Base-by-base conservation (phyloP, 805 yeast species). In the Kodamaea lidongshanica region DNA sequence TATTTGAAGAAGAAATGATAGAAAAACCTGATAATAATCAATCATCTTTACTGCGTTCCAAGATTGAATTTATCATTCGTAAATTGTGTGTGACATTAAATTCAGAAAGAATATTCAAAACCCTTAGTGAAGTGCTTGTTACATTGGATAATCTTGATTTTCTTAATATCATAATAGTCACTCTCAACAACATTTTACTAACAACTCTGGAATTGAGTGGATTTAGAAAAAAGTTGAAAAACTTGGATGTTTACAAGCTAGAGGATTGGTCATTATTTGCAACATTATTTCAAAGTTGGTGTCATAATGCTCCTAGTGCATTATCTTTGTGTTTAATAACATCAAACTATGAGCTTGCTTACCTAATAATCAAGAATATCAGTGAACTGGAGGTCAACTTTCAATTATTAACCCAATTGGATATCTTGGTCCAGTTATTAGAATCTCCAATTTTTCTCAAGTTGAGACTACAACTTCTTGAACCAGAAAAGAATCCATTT, bases 371-470 rank as follows among this genome's bases (percentile, higher is more conserved):
- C 19, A 79, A 82, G 44, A 73, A 72, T n/a, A 66, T 88, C 41
- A 88, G 85, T 1, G 84, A 85, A 35, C 74, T 75, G 57, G 96
- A 92, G 42, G 74, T 86, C 9, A 76, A 82, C 0, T 78, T 87
- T 22, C 80, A 77, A 37, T 70, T 85, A 21, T 66, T 92, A 30
- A 77, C 92, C 1, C 97, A 92, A 47, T 65, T 92, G 29, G 98
- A 92, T 58, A 72, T 87, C 16, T 62, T 92, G 23, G 94, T 92
- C 6, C 97, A 92, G 53, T 59, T 89, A 16, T 62, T 92, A 10
- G 98, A 92, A 54, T 80, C 94, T 2, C 97, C 96, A 1, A 88
- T 87, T 2, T 88, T 92, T 54, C 79, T 94, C 12, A 77, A 82
- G 44, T 66, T 88, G 40, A 71, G 98, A 35, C 61, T 92, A 32